Percentiles rank a stretch among this genome's conserved stretches.
Evolutionary conservation across 1,284 basidiomycete genomes (phyloP).

Genomic region (Apiotrichum gracile): DNA sequence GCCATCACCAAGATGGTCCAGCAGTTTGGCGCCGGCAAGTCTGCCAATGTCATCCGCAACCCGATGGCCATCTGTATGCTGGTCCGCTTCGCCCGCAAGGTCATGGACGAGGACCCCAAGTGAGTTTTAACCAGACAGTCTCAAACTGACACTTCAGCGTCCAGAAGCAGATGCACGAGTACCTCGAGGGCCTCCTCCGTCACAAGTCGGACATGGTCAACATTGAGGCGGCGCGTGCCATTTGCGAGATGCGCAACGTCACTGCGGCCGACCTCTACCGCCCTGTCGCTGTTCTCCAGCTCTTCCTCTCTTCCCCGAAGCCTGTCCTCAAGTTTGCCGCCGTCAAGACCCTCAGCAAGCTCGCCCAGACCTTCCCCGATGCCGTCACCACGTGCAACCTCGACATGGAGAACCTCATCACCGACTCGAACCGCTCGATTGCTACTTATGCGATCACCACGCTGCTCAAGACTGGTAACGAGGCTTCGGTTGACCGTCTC

Average conservation of each 20-base stretch:
- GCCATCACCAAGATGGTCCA: slow-evolving; percentile 99
- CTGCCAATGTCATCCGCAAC: slow-evolving; percentile 81
- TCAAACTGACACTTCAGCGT: slow-evolving; percentile 40
- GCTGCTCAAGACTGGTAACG: slow-evolving; percentile 97
- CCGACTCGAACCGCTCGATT: slow-evolving; percentile 91
- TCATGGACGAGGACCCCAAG: slow-evolving; percentile 98
- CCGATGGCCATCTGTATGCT: slow-evolving; percentile 99
- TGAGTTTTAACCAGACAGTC: slow-evolving; percentile 56
- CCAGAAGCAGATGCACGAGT: slow-evolving; percentile 86
- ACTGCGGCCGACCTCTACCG: slow-evolving; percentile 71
- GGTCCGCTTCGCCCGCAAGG: slow-evolving; percentile 92
- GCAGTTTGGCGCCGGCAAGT: slow-evolving; percentile 73
- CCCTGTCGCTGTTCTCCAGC: slow-evolving; percentile 83
- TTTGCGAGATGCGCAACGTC: slow-evolving; percentile 91
- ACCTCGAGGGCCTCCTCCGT: slow-evolving; percentile 89
- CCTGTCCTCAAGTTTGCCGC: slow-evolving; percentile 94
- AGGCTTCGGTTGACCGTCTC: slow-evolving; percentile 94
- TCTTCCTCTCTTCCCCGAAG: slow-evolving; percentile 90
- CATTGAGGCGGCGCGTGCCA: slow-evolving; percentile 93
- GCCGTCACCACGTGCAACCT: slow-evolving; percentile 92
- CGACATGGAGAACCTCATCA: slow-evolving; percentile 95
- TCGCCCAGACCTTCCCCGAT: slow-evolving; percentile 74
- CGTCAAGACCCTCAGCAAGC: slow-evolving; percentile 85
- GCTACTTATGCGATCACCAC: slow-evolving; percentile 99
- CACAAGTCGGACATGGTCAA: slow-evolving; percentile 99